A percentile compares a stretch with the other conserved stretches of the same genome.
Evolutionary conservation across 2,329 filamentous ascomycete species (phyloP).

Genomic region (Cercospora brassicicola): DNA sequence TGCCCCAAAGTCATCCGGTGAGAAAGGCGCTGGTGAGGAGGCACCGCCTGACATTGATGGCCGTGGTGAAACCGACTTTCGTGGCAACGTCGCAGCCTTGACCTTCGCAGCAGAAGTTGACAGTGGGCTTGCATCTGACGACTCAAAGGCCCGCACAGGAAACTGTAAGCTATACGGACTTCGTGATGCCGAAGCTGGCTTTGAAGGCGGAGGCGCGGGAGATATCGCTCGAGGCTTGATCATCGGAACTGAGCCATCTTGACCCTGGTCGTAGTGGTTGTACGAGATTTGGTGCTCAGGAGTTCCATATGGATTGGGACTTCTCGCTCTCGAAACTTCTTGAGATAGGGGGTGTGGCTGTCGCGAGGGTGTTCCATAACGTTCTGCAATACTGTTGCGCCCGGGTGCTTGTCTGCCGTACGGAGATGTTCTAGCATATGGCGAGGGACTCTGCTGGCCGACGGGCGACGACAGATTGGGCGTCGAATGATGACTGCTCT

Average conservation of each 20-base stretch:
- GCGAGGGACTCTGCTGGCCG: constrained; percentile 30
- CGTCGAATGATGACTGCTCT: constrained; percentile 35
- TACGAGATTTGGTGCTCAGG: constrained; percentile 5
- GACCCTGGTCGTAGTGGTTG: constrained; percentile 10
- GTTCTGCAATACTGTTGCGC: constrained; percentile 38
- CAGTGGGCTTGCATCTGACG: constrained; percentile 44
- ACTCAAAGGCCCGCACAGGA: constrained; percentile 38
- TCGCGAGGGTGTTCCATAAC: constrained; percentile 37
- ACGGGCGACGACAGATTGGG: constrained; percentile 25
- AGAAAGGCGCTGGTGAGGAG: constrained; percentile 66
- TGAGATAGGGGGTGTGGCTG: constrained; percentile 40
- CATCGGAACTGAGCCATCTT: constrained; percentile 24
- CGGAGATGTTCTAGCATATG: constrained; percentile 26
- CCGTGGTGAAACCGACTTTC: constrained; percentile 74
- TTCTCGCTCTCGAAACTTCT: constrained; percentile 37
- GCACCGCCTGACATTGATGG: constrained; percentile 54
- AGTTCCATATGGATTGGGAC: constrained; percentile 31
- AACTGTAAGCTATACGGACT: constrained; percentile 37
- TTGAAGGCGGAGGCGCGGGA: constrained; percentile 29
- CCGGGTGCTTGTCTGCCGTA: constrained; percentile 28
- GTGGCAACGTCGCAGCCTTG: constrained; percentile 30
- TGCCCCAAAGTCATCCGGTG: constrained; percentile 72
- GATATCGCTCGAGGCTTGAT: constrained; percentile 38
- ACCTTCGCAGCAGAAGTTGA: constrained; percentile 27
- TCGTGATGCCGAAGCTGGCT: constrained; percentile 22